Evolutionary conservation across 2,329 filamentous ascomycete genomes (phyloP), one percentile per base, ranked within the genome.

Genomic region (Neoscytalidium dimidiatum): DNA sequence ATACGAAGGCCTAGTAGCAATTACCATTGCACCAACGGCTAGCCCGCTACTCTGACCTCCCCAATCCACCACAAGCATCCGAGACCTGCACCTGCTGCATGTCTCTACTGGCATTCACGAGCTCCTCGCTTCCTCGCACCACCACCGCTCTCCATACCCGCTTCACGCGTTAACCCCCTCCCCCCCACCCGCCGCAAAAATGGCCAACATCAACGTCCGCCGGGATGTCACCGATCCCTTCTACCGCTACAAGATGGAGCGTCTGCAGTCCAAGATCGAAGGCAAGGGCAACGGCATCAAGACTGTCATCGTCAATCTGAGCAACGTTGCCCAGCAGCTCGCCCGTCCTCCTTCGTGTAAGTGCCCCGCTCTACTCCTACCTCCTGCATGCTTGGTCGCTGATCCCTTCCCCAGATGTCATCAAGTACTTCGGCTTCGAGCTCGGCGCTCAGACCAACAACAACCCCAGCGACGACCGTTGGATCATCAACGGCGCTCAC

Each of bases 201-300:
- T 98, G 95, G 90, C 92, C 87, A 94, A 92, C 84, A 86, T 99
- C 88, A 99, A 99, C 84, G 94, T 98, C 83, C 94, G 94, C 82
- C 92, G 74, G 77, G 94, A 98, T 91, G 90, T 97, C 84, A 90
- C 90, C 85, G 95, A 99, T 84, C 91, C 91, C 83, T 99, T 97
- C 89, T 99, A 99, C 85, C 95, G 95, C 81, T 99, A 99, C 90
- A 99, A 99, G 89, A 99, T 99, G 95, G 95, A 98, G 85, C 90
- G 89, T 74, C 85, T 99, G 78, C 92, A 96, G 86, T 97, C 95
- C 80, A 99, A 99, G 87, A 96, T 99, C 74, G 95, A 99, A 84
- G 95, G 95, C 83, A 99, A 99, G 83, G 95, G 95, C 72, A 99
- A 99, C 84, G 95, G 95, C 78, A 99, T 99, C 88, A 99, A 99